A percentile compares a stretch with the other conserved stretches of the same genome.
Conservation (phyloP, 805 yeast genomes). For the Isabelozyma rhagii region DNA sequence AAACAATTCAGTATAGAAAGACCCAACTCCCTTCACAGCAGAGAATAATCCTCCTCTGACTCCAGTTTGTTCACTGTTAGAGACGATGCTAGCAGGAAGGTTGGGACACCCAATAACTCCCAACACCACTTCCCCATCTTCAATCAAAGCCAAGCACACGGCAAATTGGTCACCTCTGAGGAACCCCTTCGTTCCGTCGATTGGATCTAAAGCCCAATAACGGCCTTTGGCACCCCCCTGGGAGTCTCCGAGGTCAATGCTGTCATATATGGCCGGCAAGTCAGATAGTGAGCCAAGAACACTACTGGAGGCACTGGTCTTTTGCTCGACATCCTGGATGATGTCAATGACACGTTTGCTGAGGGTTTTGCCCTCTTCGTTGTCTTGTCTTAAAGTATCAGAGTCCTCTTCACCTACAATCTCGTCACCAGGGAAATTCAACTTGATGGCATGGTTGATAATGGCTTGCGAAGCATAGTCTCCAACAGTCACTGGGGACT, state of each 20-base stretch:
- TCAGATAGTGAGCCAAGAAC: conserved; percentile 42
- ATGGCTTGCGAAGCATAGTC: conserved; percentile 96
- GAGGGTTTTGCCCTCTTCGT: conserved; percentile 44
- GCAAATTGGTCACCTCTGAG: conserved; percentile 96
- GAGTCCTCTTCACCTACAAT: conserved; percentile 96
- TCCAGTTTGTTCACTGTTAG: conserved; percentile 32
- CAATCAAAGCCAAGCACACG: conserved; percentile 87
- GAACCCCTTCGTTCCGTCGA: conserved; percentile 97
- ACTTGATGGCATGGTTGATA: conserved; percentile 75
- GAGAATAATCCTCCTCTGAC: conserved; percentile 69
- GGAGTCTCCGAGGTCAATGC: conserved; percentile 78
- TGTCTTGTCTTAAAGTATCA: conserved; percentile 46
- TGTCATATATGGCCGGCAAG: conserved; percentile 50
- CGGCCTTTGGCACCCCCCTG: conserved; percentile 78
- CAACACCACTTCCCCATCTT: conserved; percentile 76
- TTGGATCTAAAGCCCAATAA: conserved; percentile 97
- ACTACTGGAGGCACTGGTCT: conserved; percentile 29
- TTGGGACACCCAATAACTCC: conserved; percentile 98
- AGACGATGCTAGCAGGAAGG: conserved; percentile 51
- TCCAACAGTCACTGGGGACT: conserved; percentile 94
- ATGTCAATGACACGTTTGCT: conserved; percentile 56
- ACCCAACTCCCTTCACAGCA: conserved; percentile 66
- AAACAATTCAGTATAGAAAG: conserved; percentile 51
- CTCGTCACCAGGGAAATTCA: conserved; percentile 78
- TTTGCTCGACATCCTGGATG: conserved; percentile 50